Evolutionary conservation across 495 filamentous ascomycete genomes (phyloP).

Genomic region (Hyaloscypha variabilis): DNA sequence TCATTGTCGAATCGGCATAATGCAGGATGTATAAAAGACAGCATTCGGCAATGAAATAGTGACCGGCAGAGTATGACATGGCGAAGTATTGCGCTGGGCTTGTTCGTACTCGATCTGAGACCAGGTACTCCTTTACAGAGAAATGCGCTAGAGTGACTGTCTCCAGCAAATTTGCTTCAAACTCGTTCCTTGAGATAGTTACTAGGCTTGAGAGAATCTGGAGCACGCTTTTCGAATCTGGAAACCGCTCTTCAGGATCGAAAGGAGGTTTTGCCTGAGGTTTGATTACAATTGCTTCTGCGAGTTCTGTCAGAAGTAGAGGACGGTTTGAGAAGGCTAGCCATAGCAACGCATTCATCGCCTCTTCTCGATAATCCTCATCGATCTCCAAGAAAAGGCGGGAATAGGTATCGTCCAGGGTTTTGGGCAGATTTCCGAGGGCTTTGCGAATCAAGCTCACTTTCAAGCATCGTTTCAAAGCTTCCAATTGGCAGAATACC

Average conservation of each 20-base stretch:
- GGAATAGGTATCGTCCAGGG: slow-evolving; percentile 43
- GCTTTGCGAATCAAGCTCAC: slow-evolving; percentile 29
- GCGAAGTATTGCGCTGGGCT: slow-evolving; percentile 7
- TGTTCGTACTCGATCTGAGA: slow-evolving; percentile 12
- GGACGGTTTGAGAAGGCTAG: slow-evolving; percentile 14
- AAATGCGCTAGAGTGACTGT: slow-evolving; percentile 38
- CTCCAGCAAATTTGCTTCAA: no score
- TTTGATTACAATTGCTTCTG: slow-evolving; percentile 10
- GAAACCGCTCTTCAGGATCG: slow-evolving; percentile 8
- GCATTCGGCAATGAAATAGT: slow-evolving; percentile 10
- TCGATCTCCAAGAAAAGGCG: slow-evolving; percentile 11
- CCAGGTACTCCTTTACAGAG: slow-evolving; percentile 42
- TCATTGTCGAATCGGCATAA: neutral
- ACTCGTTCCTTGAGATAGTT: neutral
- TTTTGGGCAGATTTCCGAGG: slow-evolving; percentile 40
- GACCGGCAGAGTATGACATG: neutral
- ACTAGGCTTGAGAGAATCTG: slow-evolving; percentile 10
- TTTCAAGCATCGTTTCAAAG: slow-evolving; percentile 33
- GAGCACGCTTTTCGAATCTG: slow-evolving; percentile 6
- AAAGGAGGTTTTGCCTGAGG: neutral
- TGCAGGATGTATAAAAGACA: slow-evolving; percentile 11
- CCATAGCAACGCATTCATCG: slow-evolving; percentile 13
- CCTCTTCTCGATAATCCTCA: slow-evolving; percentile 6
- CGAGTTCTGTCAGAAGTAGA: slow-evolving; percentile 6
- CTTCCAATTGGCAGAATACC: slow-evolving; percentile 47